Conservation (phyloP, 2,329 filamentous ascomycete species). For the Aspergillus sp. region DNA sequence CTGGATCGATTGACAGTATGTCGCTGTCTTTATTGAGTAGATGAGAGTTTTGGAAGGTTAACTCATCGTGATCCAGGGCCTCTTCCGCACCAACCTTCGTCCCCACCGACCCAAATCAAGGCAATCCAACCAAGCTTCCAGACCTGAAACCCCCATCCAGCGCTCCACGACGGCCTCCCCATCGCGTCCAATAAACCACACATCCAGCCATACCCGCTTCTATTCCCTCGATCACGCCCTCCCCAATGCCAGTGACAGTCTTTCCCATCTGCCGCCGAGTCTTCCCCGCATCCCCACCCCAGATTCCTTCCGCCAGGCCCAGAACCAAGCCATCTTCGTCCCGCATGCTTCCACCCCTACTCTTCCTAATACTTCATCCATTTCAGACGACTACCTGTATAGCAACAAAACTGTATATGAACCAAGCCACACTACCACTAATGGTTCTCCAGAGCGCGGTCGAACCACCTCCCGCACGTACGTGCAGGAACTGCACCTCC, state of each 20-base stretch:
- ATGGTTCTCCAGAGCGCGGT: conserved; percentile 11
- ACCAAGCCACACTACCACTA: not conserved
- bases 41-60: not conserved
- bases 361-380: conserved; percentile 1
- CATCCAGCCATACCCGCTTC: conserved; percentile 2
- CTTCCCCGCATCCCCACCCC: conserved; percentile 11
- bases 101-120: not conserved
- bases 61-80: not conserved
- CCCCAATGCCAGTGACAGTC: not conserved
- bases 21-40: not conserved
- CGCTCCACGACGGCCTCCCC: not conserved
- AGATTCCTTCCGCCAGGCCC: conserved; percentile 13
- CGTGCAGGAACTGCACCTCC: conserved; percentile 38
- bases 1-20: conserved; percentile 1
- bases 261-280: not conserved
- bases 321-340: not conserved
- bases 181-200: not conserved
- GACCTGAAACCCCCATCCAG: not conserved
- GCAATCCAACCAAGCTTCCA: not conserved
- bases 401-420: not conserved
- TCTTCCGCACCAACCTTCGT: not conserved
- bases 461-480: conserved; percentile 26
- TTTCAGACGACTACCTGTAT: not conserved
- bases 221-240: not conserved
- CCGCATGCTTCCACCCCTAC: conserved; percentile 1